phyloP scores from a whole-genome alignment of 2,329 filamentous ascomycete species.

The Diaporthe citrichinensis region DNA sequence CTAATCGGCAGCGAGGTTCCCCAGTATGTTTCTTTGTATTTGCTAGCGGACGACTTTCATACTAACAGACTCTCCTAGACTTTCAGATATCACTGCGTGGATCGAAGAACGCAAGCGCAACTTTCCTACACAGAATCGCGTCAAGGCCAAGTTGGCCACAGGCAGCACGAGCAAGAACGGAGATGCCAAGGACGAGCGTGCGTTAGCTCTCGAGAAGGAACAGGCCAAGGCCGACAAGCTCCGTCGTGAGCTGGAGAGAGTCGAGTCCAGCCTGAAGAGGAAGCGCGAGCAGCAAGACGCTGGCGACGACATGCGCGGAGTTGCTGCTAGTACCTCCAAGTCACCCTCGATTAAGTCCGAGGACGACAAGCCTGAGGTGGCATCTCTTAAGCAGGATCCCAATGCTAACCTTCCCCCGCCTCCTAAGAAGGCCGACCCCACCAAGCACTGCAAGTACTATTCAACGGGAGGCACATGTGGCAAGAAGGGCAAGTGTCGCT shows the following conservation, averaged over 20 bases:
- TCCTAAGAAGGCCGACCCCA: slow-evolving; percentile 71
- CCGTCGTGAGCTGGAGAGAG: slow-evolving; percentile 75
- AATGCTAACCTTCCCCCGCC: slow-evolving; percentile 56
- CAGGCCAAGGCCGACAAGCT: slow-evolving; percentile 72
- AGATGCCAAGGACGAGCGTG: slow-evolving; percentile 58
- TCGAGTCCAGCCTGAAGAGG: slow-evolving; percentile 78
- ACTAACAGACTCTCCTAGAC: slow-evolving; percentile 53
- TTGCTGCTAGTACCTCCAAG: slow-evolving; percentile 54
- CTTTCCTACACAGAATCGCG: slow-evolving; percentile 83
- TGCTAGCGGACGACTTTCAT: slow-evolving; percentile 25
- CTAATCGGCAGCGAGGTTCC: slow-evolving; percentile 69
- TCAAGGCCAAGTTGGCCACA: slow-evolving; percentile 72
- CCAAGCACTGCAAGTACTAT: slow-evolving; percentile 79
- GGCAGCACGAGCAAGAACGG: slow-evolving; percentile 73
- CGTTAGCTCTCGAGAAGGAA: slow-evolving; percentile 66
- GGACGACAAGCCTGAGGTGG: slow-evolving; percentile 71
- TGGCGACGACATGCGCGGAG: slow-evolving; percentile 74
- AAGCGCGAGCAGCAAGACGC: slow-evolving; percentile 78
- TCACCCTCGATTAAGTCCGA: slow-evolving; percentile 63
- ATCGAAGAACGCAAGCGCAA: slow-evolving; percentile 84
- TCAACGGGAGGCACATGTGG: slow-evolving; percentile 78
- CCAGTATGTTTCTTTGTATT: slow-evolving; percentile 59
- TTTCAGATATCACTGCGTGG: slow-evolving; percentile 83
- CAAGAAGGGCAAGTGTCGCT: slow-evolving; percentile 83
- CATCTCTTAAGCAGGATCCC: slow-evolving; percentile 63